phyloP scores from a whole-genome alignment of 345 rosid species.

The Acer saccharum region DNA sequence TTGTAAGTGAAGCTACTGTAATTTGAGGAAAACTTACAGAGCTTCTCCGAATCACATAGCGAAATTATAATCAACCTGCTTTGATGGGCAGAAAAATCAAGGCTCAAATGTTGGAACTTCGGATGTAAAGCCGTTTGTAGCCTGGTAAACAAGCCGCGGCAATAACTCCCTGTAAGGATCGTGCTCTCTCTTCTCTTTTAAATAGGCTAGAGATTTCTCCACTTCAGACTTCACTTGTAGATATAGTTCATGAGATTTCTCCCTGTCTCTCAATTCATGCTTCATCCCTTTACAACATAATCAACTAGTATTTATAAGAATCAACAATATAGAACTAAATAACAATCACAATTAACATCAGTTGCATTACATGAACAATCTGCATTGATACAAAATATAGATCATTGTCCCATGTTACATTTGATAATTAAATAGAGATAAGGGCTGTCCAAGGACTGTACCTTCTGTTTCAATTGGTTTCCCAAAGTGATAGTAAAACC shows the following conservation, averaged over 20 bases:
- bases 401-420: neutral
- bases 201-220: slow-evolving; percentile 53
- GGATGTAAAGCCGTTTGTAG: slow-evolving; percentile 38
- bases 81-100: slow-evolving; percentile 10
- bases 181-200: slow-evolving; percentile 57
- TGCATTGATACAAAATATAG: neutral
- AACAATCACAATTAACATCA: neutral
- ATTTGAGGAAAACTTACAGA: neutral
- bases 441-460: neutral
- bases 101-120: slow-evolving; percentile 65
- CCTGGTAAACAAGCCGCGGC: slow-evolving; percentile 44
- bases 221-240: slow-evolving; percentile 54
- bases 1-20: neutral
- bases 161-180: slow-evolving; percentile 63
- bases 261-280: slow-evolving; percentile 46
- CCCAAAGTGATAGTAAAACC: slow-evolving; percentile 50
- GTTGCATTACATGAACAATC: neutral
- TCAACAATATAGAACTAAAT: neutral
- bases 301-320: neutral
- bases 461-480: slow-evolving; percentile 54
- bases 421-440: neutral
- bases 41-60: neutral
- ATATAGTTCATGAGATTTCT: slow-evolving; percentile 52
- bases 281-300: slow-evolving; percentile 38
- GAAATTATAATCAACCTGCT: neutral